A percentile compares a stretch with the other conserved stretches of the same genome.
Evolutionary conservation across 1,284 basidiomycete genomes (phyloP).

Genomic region (Malassezia psittaci): DNA sequence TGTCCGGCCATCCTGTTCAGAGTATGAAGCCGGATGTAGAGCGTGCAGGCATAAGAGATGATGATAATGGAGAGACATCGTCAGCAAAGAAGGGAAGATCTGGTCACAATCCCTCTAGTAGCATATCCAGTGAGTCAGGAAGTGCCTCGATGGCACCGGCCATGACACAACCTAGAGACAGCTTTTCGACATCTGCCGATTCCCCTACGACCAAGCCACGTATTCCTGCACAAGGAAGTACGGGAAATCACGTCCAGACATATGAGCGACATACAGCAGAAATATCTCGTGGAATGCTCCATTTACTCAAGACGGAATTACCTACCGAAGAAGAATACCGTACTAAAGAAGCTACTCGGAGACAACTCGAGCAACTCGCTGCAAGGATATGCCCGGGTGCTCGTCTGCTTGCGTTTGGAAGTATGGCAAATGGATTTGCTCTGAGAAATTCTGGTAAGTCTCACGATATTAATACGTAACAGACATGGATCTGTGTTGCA

Average conservation of each 20-base stretch:
- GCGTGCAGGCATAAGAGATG: too few species aligned
- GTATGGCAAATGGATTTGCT: conserved; percentile 82
- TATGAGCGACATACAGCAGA: conserved; percentile 41
- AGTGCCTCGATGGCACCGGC: too few species aligned
- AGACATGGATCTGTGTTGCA: conserved; percentile 98
- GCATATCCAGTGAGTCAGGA: too few species aligned
- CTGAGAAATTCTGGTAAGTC: conserved; percentile 78
- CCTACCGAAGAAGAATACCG: conserved; percentile 47
- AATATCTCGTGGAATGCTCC: conserved; percentile 41
- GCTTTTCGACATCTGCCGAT: too few species aligned
- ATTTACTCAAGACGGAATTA: conserved; percentile 40
- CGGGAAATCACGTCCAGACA: background rate
- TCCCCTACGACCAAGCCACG: too few species aligned
- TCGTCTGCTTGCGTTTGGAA: conserved; percentile 79
- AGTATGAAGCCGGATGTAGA: too few species aligned
- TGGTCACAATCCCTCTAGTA: too few species aligned
- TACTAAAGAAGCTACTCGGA: conserved; percentile 82
- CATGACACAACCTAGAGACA: too few species aligned
- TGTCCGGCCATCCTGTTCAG: too few species aligned
- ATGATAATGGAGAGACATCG: too few species aligned
- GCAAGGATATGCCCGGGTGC: conserved; percentile 85
- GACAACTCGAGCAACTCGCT: conserved; percentile 85
- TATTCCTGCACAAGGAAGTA: background rate
- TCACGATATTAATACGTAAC: conserved; percentile 2
- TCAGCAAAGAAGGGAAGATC: too few species aligned